Evolutionary conservation across 495 filamentous ascomycete species (phyloP).

Genomic region (Penicillium verhagenii): DNA sequence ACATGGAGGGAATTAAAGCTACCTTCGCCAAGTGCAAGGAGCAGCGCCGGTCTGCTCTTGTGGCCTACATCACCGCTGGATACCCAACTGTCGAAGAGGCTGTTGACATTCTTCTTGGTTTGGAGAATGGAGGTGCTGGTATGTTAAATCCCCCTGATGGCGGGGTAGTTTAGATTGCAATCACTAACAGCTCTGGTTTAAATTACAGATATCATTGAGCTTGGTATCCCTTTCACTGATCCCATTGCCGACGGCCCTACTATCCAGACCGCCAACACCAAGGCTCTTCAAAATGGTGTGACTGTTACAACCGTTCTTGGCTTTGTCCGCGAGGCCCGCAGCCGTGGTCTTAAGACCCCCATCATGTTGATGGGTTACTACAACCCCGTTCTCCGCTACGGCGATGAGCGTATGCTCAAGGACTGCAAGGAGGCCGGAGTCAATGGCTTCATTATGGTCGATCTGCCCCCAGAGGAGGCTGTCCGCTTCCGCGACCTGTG

Average conservation of each 20-base stretch:
- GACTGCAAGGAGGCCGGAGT: constrained; percentile 85
- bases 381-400: constrained; percentile 86
- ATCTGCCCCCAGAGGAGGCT: constrained; percentile 92
- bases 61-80: constrained; percentile 95
- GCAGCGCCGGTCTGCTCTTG: constrained; percentile 65
- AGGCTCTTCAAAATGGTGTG: constrained; percentile 82
- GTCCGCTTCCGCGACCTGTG: constrained; percentile 83
- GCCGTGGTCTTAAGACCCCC: constrained; percentile 70
- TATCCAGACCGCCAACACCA: constrained; percentile 83
- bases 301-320: constrained; percentile 71
- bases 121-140: constrained; percentile 95
- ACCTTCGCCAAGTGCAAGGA: constrained; percentile 88
- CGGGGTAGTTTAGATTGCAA: neutral
- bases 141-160: constrained; percentile 23
- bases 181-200: constrained; percentile 2
- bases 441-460: constrained; percentile 96
- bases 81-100: constrained; percentile 83
- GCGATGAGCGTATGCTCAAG: constrained; percentile 78
- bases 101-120: constrained; percentile 76
- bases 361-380: constrained; percentile 97
- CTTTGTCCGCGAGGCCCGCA: constrained; percentile 73
- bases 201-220: constrained; percentile 40
- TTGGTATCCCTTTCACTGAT: constrained; percentile 89
- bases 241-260: constrained; percentile 91
- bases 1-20: constrained; percentile 77